phyloP scores from a whole-genome alignment of 305 asterid species.

The Lippia alba region DNA sequence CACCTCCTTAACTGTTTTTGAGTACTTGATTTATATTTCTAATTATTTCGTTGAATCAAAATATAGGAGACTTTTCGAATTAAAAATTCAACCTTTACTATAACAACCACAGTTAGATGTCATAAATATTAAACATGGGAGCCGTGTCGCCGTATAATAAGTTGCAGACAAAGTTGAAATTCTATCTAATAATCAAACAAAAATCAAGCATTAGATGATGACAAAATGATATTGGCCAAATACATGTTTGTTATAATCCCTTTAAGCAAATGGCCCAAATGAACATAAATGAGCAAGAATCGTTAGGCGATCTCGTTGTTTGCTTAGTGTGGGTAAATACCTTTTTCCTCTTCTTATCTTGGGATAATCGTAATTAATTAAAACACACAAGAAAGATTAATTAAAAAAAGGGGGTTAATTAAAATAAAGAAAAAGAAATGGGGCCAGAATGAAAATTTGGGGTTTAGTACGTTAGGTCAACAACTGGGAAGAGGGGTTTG shows the following conservation, averaged over 20 bases:
- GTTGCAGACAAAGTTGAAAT: not conserved
- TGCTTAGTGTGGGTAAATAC: not conserved
- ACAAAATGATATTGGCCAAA: not conserved
- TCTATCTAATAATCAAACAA: not conserved
- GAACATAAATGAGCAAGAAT: not conserved
- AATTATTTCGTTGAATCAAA: too few relatives aligned
- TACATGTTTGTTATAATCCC: not conserved
- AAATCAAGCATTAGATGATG: not conserved
- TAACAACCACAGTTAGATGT: too few relatives aligned
- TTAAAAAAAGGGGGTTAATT: too few relatives aligned
- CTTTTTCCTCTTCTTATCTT: not conserved
- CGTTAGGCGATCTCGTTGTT: not conserved
- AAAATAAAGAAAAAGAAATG: not conserved
- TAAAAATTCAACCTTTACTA: too few relatives aligned
- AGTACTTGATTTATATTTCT: too few relatives aligned
- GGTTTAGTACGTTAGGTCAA: constrained; percentile 62
- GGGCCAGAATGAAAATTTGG: constrained; percentile 44
- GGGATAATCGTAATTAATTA: not conserved
- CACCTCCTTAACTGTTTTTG: too few relatives aligned
- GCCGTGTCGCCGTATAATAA: not conserved
- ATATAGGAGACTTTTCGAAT: too few relatives aligned
- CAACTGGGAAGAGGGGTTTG: constrained; percentile 64
- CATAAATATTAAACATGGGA: not conserved
- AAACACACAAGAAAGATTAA: too few relatives aligned
- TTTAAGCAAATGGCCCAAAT: not conserved